Base-by-base conservation (phyloP, 176 grass and related monocot genomes). In the Ensete ventricosum region DNA sequence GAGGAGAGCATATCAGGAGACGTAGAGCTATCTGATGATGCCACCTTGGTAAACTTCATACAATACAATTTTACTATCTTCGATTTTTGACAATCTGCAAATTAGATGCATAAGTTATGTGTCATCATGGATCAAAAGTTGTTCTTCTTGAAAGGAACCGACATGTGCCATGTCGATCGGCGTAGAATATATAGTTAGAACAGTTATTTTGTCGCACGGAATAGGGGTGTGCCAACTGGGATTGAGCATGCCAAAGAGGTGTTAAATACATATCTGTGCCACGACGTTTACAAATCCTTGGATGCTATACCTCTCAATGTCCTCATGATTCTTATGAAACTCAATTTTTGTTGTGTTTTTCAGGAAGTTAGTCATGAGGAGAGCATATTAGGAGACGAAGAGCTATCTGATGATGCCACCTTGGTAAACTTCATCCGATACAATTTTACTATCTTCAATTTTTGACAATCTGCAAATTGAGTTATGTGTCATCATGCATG, bases 1-100 rank as follows among this genome's bases (percentile, higher is more conserved):
- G 82, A 80, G 23, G 57, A 55, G 8, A 80, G 17, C 1, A 14
- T 51, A 4, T 58, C 29, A 5, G 62, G 24, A 50, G 77, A 19
- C 25, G 64, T 71, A 21, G 78, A 72, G 24, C 50, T 16, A 8
- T 11, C 52, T 10, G 87, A 68, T 70, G 69, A 80, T 81, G 88
- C 87, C 67, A 82, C 78, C 73, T 86, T 80, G 94, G 94, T 93
- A 98, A 43, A 70, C 2, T 64, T 34, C 54, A 54, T 26, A 11
- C 34, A 67, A 53, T 75, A 24, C 54, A 71, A 21, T 8, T 64
- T 72, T 27, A 7, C 21, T 43, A 49, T 26, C 53, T 19, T 19
- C 57, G 51, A 68, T 24, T 54, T 74, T 9, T 21, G 24, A 11
- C 10, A 23, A 1, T 73, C 3, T 12, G 50, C 49, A 73, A 72